Evolutionary conservation across 495 filamentous ascomycete species (phyloP), one percentile per base, ranked within the genome.

Genomic region (Hypoxylon fragiforme): DNA sequence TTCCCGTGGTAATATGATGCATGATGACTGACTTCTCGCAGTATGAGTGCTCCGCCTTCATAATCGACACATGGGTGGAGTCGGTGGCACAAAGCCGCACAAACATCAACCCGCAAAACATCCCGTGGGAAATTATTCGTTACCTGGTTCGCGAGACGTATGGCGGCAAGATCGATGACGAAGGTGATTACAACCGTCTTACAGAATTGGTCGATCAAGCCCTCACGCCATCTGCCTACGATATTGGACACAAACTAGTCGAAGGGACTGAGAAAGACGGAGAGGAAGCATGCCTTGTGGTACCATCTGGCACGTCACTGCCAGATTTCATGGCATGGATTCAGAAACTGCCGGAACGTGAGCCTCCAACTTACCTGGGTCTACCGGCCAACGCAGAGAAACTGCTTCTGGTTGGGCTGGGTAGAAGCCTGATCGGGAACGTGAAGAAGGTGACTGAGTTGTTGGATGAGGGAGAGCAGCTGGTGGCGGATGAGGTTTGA

Each of bases 381-480:
- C 70, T 99, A 50, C 95, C 94, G 30, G 89, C 91, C 16, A 96
- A 97, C 66, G 95, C 94, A 39, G 94, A 99, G 82, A 97, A 97
- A 73, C 64, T 99, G 68, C 70, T 99, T 63, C 72, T 99, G 35
- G 90, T 97, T 26, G 92, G 90, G 11, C 86, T 96, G 66, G 94
- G 92, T 32, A 80, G 79, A 57, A 89, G 86, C 64, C 84, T 96
- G 84, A 86, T 97, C 58, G 79, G 79, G 54, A 92, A 97, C 73
- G 60, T 97, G 67, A 84, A 83, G 57, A 86, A 85, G 63, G 85
- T 98, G 37, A 88, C 87, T 50, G 85, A 85, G 53, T 76, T 96
- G 72, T 69, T 98, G 63, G 92, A 97, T 71, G 95, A 98, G 67
- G 91, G 90, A 4, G 95, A 98, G 79, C 87, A 91, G 71, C 73